A percentile compares a stretch with the other conserved stretches of the same genome.
Conservation (phyloP, 2,329 filamentous ascomycete species). For the Tolypocladium cylindrosporum region DNA sequence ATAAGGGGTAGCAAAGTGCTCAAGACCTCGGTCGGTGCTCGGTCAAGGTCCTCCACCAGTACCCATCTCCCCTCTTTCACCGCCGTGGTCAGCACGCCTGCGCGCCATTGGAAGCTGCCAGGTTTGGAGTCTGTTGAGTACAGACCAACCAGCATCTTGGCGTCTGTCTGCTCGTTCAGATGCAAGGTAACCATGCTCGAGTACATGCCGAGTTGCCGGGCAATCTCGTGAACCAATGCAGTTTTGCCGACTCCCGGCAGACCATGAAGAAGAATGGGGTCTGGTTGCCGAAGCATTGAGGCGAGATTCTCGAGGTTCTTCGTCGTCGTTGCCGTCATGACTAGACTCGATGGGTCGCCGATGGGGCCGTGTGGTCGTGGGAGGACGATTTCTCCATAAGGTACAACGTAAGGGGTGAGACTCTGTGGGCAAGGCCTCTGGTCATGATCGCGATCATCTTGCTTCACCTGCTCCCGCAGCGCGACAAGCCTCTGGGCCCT, state of each 20-base stretch:
- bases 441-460: constrained; percentile 5
- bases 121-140: constrained; percentile 84
- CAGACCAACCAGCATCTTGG: constrained; percentile 88
- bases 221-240: constrained; percentile 70
- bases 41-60: constrained; percentile 90
- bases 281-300: constrained; percentile 51
- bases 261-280: constrained; percentile 73
- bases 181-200: constrained; percentile 86
- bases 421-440: constrained; percentile 19
- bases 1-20: constrained; percentile 88
- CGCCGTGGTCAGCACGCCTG: constrained; percentile 87
- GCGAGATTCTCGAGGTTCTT: constrained; percentile 64
- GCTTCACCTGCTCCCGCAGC: constrained; percentile 28
- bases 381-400: constrained; percentile 58
- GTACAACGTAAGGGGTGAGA: constrained; percentile 51
- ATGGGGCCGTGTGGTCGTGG: constrained; percentile 47
- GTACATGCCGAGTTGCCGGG: constrained; percentile 67
- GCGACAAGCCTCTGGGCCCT: constrained; percentile 36
- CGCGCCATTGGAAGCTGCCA: constrained; percentile 83
- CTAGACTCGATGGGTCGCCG: constrained; percentile 38
- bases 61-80: constrained; percentile 94
- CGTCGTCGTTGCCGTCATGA: constrained; percentile 63
- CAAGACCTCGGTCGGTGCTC: constrained; percentile 89
- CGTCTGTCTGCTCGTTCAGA: constrained; percentile 95
- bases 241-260: constrained; percentile 87